A percentile compares a stretch with the other conserved stretches of the same genome.
phyloP scores from a whole-genome alignment of 2,329 filamentous ascomycete genomes.

The Sclerotinia nivalis region DNA sequence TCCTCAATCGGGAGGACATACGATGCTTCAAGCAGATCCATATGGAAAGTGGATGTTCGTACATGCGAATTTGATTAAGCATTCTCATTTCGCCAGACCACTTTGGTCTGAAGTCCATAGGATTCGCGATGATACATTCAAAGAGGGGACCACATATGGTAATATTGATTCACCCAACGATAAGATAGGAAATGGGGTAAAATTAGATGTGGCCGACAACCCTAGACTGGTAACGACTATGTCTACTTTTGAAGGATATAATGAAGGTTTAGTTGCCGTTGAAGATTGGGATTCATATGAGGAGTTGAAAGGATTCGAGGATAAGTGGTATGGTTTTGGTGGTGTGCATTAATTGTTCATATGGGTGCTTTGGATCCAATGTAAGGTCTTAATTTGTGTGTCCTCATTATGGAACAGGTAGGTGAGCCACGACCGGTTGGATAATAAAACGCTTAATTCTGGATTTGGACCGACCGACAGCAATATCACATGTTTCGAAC shows the following conservation, averaged over 20 bases:
- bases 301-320: constrained; percentile 30
- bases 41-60: constrained; percentile 32
- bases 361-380: background rate
- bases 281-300: constrained; percentile 33
- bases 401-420: background rate
- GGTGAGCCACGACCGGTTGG: background rate
- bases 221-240: constrained; percentile 27
- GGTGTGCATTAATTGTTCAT: constrained; percentile 25
- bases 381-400: too few species aligned
- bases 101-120: constrained; percentile 30
- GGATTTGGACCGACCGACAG: background rate
- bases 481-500: background rate
- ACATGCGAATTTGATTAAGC: constrained; percentile 34
- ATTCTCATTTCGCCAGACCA: constrained; percentile 25
- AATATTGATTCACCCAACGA: constrained; percentile 30
- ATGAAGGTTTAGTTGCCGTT: constrained; percentile 25
- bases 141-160: constrained; percentile 28
- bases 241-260: constrained; percentile 28
- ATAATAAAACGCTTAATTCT: background rate
- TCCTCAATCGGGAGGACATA: constrained; percentile 28
- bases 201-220: constrained; percentile 25
- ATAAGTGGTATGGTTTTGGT: constrained; percentile 31
- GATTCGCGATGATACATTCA: constrained; percentile 26
- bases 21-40: constrained; percentile 31
- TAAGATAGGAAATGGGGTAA: constrained; percentile 28